Percentiles rank a stretch among this genome's conserved stretches.
Evolutionary conservation across 2,329 filamentous ascomycete species (phyloP).

Genomic region (Aspergillus flavus): DNA sequence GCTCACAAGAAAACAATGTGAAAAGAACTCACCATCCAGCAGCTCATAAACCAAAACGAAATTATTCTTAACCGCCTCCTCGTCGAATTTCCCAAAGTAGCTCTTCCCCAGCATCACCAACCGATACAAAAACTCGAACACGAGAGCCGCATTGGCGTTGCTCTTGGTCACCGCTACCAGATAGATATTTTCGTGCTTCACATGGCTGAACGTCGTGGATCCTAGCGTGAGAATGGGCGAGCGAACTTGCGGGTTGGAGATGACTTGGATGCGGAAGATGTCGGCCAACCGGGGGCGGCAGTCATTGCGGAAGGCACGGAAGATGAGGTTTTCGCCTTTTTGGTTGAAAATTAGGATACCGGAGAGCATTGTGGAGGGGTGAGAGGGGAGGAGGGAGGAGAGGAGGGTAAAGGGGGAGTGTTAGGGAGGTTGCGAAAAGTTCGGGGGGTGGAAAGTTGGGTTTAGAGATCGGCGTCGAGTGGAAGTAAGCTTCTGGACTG

Average conservation of each 20-base stretch:
- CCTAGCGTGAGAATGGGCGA: constrained; percentile 96
- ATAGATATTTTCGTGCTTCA: constrained; percentile 99
- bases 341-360: constrained; percentile 98
- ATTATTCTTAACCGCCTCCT: constrained; percentile 99
- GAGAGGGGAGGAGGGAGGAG: constrained; percentile 14
- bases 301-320: constrained; percentile 97
- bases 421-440: constrained; percentile 8
- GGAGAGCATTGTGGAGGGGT: constrained; percentile 71
- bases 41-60: constrained; percentile 98
- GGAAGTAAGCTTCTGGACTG: constrained; percentile 6
- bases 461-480: constrained; percentile 6
- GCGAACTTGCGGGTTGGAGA: constrained; percentile 95
- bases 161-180: constrained; percentile 96
- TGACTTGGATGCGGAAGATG: constrained; percentile 99
- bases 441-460: constrained; percentile 5
- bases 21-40: constrained; percentile 69
- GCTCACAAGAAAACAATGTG: not conserved
- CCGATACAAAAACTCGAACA: constrained; percentile 97
- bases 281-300: constrained; percentile 96
- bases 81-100: constrained; percentile 98
- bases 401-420: constrained; percentile 8
- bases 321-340: constrained; percentile 99
- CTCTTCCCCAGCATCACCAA: constrained; percentile 86
- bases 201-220: constrained; percentile 98
- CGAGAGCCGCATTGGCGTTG: constrained; percentile 96